A percentile compares a stretch with the other conserved stretches of the same genome.
These are phyloP conservation scores for Aphanomyces stellatus DNA, from an alignment of 352 stramenopile species.

Conservation along the genomic window DNA sequence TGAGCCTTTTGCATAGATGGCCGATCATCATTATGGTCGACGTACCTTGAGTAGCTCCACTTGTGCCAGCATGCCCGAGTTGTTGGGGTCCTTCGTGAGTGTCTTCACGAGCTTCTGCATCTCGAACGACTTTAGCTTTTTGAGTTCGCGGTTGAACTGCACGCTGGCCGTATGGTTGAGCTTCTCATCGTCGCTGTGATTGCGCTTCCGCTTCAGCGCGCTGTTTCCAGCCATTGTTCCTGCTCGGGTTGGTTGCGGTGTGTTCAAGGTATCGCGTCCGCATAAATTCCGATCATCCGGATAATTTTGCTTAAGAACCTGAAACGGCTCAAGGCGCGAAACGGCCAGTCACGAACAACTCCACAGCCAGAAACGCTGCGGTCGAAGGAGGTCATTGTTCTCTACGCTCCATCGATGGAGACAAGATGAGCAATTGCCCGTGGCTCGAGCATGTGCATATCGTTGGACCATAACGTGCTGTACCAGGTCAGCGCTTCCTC, in stretches of 20 bases:
- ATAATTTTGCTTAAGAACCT: background rate
- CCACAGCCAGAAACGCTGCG: no score
- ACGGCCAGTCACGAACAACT: no score
- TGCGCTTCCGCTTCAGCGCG: conserved; percentile 15
- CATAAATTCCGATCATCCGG: background rate
- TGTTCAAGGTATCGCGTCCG: background rate
- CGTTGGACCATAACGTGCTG: no score
- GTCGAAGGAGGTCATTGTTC: no score
- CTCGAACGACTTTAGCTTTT: conserved; percentile 21
- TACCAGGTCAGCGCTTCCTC: no score
- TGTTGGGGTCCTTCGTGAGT: conserved; percentile 15
- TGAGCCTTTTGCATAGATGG: no score
- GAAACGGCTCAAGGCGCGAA: no score
- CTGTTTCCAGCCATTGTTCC: conserved; percentile 19
- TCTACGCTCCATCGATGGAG: no score
- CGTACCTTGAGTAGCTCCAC: conserved; percentile 18
- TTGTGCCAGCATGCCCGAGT: background rate
- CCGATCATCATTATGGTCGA: background rate
- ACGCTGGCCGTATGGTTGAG: conserved; percentile 16
- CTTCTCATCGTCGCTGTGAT: conserved; percentile 19
- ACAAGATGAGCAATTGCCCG: no score
- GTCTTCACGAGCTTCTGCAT: conserved; percentile 15
- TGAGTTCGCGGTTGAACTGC: conserved; percentile 10
- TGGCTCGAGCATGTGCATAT: no score
- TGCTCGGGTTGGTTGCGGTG: background rate